These are phyloP conservation scores for Lasiodiplodia sp. DNA, from an alignment of 2,329 filamentous ascomycete species.

Conservation along the genomic window DNA sequence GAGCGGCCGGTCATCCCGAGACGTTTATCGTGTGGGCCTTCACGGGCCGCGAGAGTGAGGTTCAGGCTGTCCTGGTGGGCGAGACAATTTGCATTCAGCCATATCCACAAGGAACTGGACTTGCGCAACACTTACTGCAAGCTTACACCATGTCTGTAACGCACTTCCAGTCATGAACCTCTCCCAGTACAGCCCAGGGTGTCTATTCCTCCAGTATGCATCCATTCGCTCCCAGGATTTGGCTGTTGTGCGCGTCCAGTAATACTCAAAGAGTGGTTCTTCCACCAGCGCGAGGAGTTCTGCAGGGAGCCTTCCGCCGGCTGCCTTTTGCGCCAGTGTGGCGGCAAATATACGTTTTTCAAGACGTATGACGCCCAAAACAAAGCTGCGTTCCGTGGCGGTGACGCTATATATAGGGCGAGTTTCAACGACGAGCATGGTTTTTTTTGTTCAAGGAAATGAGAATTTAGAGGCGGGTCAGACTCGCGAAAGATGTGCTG, in stretches of 20 bases:
- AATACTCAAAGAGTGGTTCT: slow-evolving; percentile 2
- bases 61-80: slow-evolving; percentile 7
- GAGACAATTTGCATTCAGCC: not conserved
- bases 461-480: not conserved
- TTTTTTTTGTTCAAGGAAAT: not conserved
- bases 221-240: slow-evolving; percentile 19
- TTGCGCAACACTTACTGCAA: slow-evolving; percentile 5
- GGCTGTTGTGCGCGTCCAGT: slow-evolving; percentile 7
- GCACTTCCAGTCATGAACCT: slow-evolving; percentile 16
- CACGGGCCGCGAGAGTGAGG: slow-evolving; percentile 20
- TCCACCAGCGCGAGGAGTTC: not conserved
- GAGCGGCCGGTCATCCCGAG: not conserved
- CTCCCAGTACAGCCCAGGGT: slow-evolving; percentile 20
- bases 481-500: not conserved
- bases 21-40: slow-evolving; percentile 13
- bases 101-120: not conserved
- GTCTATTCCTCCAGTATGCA: not conserved
- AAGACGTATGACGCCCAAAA: slow-evolving; percentile 11
- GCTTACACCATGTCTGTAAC: slow-evolving; percentile 11
- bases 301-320: not conserved
- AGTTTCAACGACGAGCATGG: slow-evolving; percentile 17
- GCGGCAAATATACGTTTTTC: slow-evolving; percentile 8
- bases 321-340: not conserved
- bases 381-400: slow-evolving; percentile 13
- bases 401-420: slow-evolving; percentile 14